Evolutionary conservation across 768 basidiomycete genomes (phyloP).

Genomic region (Mycena kentingensis): DNA sequence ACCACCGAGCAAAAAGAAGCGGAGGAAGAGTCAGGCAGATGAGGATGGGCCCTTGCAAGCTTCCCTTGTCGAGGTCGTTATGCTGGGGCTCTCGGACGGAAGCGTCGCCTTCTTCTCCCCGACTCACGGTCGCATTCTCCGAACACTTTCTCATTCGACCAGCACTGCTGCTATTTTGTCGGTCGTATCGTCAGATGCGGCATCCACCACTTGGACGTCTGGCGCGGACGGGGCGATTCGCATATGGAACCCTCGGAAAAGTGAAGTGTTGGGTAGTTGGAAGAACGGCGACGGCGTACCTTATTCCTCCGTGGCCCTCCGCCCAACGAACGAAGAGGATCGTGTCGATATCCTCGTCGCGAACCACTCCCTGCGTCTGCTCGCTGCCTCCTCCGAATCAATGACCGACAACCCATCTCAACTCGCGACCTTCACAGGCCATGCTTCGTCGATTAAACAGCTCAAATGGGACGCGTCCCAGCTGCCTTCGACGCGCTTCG

Average conservation of each 20-base stretch:
- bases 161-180: conserved; percentile 57
- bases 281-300: conserved; percentile 61
- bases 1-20: conserved; percentile 56
- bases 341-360: conserved; percentile 54
- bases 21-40: conserved; percentile 34
- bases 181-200: conserved; percentile 38
- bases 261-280: conserved; percentile 50
- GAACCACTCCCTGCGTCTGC: conserved; percentile 60
- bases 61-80: conserved; percentile 44
- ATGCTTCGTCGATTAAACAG: conserved; percentile 56
- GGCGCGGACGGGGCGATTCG: conserved; percentile 58
- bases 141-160: conserved; percentile 56
- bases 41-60: conserved; percentile 28
- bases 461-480: conserved; percentile 54
- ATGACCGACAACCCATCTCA: conserved; percentile 46
- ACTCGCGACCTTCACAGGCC: conserved; percentile 61
- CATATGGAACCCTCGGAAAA: conserved; percentile 57
- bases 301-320: conserved; percentile 52
- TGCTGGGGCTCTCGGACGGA: conserved; percentile 65
- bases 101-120: conserved; percentile 63
- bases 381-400: conserved; percentile 39
- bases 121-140: conserved; percentile 54
- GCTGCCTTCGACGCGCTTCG: conserved; percentile 47
- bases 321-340: conserved; percentile 41
- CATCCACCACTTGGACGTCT: conserved; percentile 54